Evolutionary conservation across 2,329 filamentous ascomycete species (phyloP), one percentile per base, ranked within the genome.

Genomic region (Ophiognomonia clavigignenti-juglandacearum): DNA sequence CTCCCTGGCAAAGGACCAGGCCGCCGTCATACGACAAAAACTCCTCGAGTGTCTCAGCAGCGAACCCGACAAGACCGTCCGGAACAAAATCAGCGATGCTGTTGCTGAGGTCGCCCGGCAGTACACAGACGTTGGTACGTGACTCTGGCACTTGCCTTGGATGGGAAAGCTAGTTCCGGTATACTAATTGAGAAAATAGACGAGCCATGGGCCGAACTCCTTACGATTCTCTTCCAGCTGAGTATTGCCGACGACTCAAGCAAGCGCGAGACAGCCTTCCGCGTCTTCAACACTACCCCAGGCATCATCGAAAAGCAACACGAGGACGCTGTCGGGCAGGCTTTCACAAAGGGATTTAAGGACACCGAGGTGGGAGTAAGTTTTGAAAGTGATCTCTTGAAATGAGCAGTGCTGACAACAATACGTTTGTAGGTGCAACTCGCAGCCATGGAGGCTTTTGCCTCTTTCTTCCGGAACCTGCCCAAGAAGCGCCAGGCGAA

Each of bases 11-110:
- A 73, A 78, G 50, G 82, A 88, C 29, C 85, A 93, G 63, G 84
- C 86, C 54, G 73, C 81, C 41, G 84, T 82, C 39, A 95, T 97
- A 59, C 83, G 90, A 57, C 78, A 86, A 60, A 96, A 92, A 66
- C 74, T 97, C 49, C 77, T 97, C 35, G 80, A 91, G 60, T 83
- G 82, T 43, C 74, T 96, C 44, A 81, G 81, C 48, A 75, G 73
- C 52, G 93, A 97, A 70, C 72, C 79, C 19, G 80, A 86, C 53
- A 78, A 83, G 52, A 74, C 80, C 32, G 87, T 96, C 39, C 80
- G 93, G 59, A 93, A 96, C 72, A 98, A 98, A 69, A 87, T 97
- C 63, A 93, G 91, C 58, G 93, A 98, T 69, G 90, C 92, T n/a
- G 87, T 97, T 53, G 93, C 93, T 20, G 93, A 98, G 69, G 77